Evolutionary conservation across 2,329 filamentous ascomycete species (phyloP).

Genomic region (Sclerotiophoma versabilis): DNA sequence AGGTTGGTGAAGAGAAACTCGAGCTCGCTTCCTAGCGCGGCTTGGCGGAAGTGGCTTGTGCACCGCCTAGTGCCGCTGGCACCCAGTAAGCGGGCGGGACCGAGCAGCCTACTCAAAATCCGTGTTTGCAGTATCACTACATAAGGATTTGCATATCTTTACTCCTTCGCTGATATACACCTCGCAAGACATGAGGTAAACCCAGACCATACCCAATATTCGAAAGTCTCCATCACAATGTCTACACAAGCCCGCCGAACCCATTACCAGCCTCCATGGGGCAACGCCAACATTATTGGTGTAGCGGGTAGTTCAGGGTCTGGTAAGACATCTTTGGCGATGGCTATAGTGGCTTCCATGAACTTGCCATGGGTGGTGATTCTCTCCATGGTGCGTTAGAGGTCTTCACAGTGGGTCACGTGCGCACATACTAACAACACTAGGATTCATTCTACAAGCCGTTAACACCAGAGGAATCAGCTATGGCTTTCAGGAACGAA

Average conservation of each 20-base stretch:
- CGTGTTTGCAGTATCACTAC: conserved; percentile 25
- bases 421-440: conserved; percentile 28
- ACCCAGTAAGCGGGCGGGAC: conserved; percentile 22
- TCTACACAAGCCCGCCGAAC: conserved; percentile 51
- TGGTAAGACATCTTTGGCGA: conserved; percentile 90
- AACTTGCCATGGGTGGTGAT: conserved; percentile 98
- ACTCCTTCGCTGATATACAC: conserved; percentile 12
- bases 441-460: conserved; percentile 98
- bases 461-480: conserved; percentile 78
- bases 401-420: conserved; percentile 27
- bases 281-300: conserved; percentile 93
- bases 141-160: conserved; percentile 22
- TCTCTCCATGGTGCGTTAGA: conserved; percentile 79
- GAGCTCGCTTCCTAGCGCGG: conserved; percentile 35
- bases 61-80: conserved; percentile 5
- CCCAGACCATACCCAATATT: background rate
- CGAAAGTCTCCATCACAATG: conserved; percentile 22
- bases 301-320: conserved; percentile 95
- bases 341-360: conserved; percentile 87
- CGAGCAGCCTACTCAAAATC: conserved; percentile 23
- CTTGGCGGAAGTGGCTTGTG: conserved; percentile 27
- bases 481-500: conserved; percentile 84
- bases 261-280: conserved; percentile 94
- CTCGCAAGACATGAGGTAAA: conserved; percentile 19
- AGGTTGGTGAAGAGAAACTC: conserved; percentile 35